Evolutionary conservation across 2,329 filamentous ascomycete genomes (phyloP).

Genomic region (Chaetomiaceae sp.): DNA sequence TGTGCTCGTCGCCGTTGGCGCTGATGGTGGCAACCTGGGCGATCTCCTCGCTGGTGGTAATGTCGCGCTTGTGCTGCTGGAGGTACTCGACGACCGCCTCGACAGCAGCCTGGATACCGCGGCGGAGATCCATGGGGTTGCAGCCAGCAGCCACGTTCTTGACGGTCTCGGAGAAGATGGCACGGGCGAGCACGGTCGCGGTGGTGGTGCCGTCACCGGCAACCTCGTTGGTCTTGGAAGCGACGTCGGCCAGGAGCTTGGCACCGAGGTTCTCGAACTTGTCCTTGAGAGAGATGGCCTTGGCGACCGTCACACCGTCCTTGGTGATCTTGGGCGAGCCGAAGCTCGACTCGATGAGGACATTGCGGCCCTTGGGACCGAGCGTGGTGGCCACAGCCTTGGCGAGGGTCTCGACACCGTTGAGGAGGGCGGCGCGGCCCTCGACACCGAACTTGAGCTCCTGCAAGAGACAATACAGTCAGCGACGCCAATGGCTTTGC

Average conservation of each 20-base stretch:
- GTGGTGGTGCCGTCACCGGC: conserved; percentile 98
- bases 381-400: conserved; percentile 94
- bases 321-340: conserved; percentile 99
- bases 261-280: conserved; percentile 99
- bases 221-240: conserved; percentile 98
- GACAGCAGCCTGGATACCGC: conserved; percentile 94
- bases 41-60: conserved; percentile 95
- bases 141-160: conserved; percentile 99
- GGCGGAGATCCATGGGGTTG: conserved; percentile 98
- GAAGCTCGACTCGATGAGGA: conserved; percentile 96
- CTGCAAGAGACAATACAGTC: conserved; percentile 47
- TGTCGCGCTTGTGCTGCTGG: conserved; percentile 93
- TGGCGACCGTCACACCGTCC: conserved; percentile 86
- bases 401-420: conserved; percentile 93
- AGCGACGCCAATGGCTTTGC: conserved; percentile 25
- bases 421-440: conserved; percentile 79
- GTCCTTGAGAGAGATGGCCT: conserved; percentile 89
- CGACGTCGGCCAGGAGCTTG: conserved; percentile 93
- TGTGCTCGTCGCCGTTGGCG: conserved; percentile 93
- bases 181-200: conserved; percentile 91
- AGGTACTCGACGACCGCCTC: conserved; percentile 92
- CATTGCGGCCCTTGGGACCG: conserved; percentile 96
- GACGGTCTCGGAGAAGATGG: conserved; percentile 99
- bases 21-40: conserved; percentile 98
- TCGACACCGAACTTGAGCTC: conserved; percentile 99